A percentile compares a stretch with the other conserved stretches of the same genome.
Evolutionary conservation across 1,284 basidiomycete genomes (phyloP).

Genomic region (Moesziomyces sp.): DNA sequence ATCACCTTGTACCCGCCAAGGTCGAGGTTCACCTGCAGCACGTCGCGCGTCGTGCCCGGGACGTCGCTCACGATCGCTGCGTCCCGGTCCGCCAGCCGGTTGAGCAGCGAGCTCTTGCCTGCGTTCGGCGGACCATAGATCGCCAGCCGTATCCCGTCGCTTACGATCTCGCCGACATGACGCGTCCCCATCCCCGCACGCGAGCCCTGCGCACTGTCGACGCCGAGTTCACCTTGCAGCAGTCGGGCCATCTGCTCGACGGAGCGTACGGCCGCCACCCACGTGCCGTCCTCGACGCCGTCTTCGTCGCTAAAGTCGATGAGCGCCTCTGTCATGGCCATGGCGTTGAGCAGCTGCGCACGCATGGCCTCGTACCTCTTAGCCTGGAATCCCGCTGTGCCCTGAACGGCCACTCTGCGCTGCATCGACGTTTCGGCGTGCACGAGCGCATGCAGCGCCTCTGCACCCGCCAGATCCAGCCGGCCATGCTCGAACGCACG

Average conservation of each 20-base stretch:
- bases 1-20: conserved; percentile 81
- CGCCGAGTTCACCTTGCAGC: conserved; percentile 16
- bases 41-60: conserved; percentile 87
- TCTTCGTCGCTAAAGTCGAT: conserved; percentile 92
- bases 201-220: background rate
- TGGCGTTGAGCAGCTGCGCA: conserved; percentile 75
- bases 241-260: conserved; percentile 12
- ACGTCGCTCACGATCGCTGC: conserved; percentile 87
- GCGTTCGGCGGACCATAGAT: conserved; percentile 91
- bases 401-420: conserved; percentile 77
- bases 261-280: conserved; percentile 66
- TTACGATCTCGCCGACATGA: conserved; percentile 80
- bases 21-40: conserved; percentile 83
- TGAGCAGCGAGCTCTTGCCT: conserved; percentile 85
- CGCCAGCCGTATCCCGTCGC: conserved; percentile 81
- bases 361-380: conserved; percentile 76
- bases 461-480: conserved; percentile 83
- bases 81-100: conserved; percentile 82
- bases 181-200: conserved; percentile 70
- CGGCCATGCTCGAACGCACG: conserved; percentile 82
- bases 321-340: conserved; percentile 82
- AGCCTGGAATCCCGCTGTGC: conserved; percentile 71
- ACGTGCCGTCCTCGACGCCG: conserved; percentile 81
- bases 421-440: conserved; percentile 86
- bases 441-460: conserved; percentile 83